phyloP scores from a whole-genome alignment of 176 grass and related monocot species.

The Typha latifolia region DNA sequence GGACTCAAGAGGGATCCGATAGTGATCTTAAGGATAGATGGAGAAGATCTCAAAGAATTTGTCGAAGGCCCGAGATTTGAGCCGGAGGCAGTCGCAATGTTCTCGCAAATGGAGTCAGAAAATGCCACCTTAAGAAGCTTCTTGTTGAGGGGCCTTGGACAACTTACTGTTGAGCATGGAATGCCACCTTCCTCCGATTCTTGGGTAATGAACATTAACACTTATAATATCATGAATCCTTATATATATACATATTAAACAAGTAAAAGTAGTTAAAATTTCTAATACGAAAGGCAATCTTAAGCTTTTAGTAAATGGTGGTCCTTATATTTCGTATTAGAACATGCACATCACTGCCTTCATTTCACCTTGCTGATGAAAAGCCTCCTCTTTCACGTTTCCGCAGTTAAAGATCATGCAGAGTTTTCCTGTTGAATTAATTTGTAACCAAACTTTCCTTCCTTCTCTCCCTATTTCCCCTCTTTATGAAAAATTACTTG shows the following conservation, averaged over 20 bases:
- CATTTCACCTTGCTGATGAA: too few species aligned
- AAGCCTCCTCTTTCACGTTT: too few species aligned
- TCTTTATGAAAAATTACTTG: too few species aligned
- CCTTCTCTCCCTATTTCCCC: too few species aligned
- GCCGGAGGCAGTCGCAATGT: slow-evolving; percentile 37
- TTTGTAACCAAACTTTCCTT: too few species aligned
- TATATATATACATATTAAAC: not conserved
- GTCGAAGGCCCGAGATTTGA: slow-evolving; percentile 39
- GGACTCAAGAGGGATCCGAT: slow-evolving; percentile 87
- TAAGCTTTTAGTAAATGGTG: too few species aligned
- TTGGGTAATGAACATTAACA: slow-evolving; percentile 37
- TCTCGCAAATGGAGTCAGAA: slow-evolving; percentile 28
- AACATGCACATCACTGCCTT: too few species aligned
- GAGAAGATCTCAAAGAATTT: slow-evolving; percentile 82
- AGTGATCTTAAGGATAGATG: slow-evolving; percentile 84
- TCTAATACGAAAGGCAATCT: too few species aligned
- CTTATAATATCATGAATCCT: not conserved
- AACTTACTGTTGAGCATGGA: slow-evolving; percentile 61
- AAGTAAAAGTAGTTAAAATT: too few species aligned
- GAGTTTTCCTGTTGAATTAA: too few species aligned
- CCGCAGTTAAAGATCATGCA: too few species aligned
- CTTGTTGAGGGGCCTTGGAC: slow-evolving; percentile 38
- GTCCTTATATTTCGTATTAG: too few species aligned
- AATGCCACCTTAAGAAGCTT: slow-evolving; percentile 31
- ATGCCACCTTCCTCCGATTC: slow-evolving; percentile 71